Evolutionary conservation across 1,284 basidiomycete species (phyloP), one percentile per base, ranked within the genome.

Genomic region (Ustilago trichophora): DNA sequence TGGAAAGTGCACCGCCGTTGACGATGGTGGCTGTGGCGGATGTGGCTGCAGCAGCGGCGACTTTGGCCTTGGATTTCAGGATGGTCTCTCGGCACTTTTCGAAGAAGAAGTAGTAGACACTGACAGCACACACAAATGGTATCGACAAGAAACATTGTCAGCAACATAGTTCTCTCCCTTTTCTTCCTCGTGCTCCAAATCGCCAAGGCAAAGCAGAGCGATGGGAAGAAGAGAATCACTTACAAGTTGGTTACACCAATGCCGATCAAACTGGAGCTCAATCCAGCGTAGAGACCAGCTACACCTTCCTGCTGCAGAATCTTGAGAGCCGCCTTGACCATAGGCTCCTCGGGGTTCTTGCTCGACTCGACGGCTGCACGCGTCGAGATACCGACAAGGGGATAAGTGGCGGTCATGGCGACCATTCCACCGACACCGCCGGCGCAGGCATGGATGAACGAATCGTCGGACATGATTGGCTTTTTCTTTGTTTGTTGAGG

Each of bases 191-290:
- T 13, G 27, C 27, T 7, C 27, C 7, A 29, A 8, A 29, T 29
- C 8, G 8, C 8, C 6, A 6, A 6, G 13, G 3, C 18, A 3
- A 12, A 12, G 16, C 7, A 10, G 13, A 41, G 12, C 31, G 8
- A 19, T 6, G 32, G 21, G 15, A 11, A 11, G 29, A 16, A 24
- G 6, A 7, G 36, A 15, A 27, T 12, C 21, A 74, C 73, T 46
- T 53, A 74, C 72, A 92, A 93, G 82, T 98, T 98, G 27, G 94
- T 96, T 25, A 97, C 85, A 13, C 92, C 92, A 66, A 98, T 93
- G 2, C 93, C 95, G 31, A 94, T 84, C 54, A 98, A 84, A 75
- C 90, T 92, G 21, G 92, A 93, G 68, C 86, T 87, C 19, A 98
- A 83, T 1, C 95, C 95, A 63, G 89, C 90, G 82, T 98, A 98